Base-by-base conservation (phyloP, 257 asterid species). In the Nemophila menziesii region DNA sequence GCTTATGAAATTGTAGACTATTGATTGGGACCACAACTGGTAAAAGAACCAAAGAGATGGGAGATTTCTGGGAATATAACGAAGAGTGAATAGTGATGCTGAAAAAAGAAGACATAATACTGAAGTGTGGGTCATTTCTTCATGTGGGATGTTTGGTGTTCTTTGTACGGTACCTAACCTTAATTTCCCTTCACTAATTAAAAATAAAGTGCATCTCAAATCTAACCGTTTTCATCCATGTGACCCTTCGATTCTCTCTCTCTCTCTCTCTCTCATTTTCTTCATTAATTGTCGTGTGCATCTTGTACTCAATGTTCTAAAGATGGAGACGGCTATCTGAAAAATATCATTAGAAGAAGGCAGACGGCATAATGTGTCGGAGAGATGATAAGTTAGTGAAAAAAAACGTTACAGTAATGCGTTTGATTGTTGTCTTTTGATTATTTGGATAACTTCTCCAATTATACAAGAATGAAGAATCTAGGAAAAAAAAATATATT, bases 141-240 rank as follows among this genome's bases (percentile, higher is more conserved):
- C 79, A 72, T 57, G 75, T 72, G 73, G 65, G 72, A 55, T 67
- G 79, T 64, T n/a, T 48, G 39, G 40, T 46, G 54, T 40, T 29
- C 39, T 50, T 71, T n/a, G n/a, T n/a, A n/a, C n/a, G n/a, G 39
- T 59, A 63, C 71, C 71, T 44, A 62, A 62, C 65, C 20, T n/a
- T n/a, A n/a, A n/a, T n/a, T n/a, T n/a, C 8, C 16, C 40, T 26
- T 11, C 7, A 22, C 12, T n/a, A n/a, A n/a, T n/a, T n/a, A n/a
- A n/a, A n/a, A n/a, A n/a, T 1, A 56, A 47, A 15, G 43, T 24
- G 20, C 55, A 6, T n/a, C 18, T 20, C 16, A 46, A 42, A 39
- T 38, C 52, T 44, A 44, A 16, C 49, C 23, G 40, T 46, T 15
- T 26, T 23, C 23, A 17, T 22, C 26, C 54, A 22, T 39, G 19